Conservation (phyloP, 1,139 yeast species). For the Kurtzmaniella quercitrusa region DNA sequence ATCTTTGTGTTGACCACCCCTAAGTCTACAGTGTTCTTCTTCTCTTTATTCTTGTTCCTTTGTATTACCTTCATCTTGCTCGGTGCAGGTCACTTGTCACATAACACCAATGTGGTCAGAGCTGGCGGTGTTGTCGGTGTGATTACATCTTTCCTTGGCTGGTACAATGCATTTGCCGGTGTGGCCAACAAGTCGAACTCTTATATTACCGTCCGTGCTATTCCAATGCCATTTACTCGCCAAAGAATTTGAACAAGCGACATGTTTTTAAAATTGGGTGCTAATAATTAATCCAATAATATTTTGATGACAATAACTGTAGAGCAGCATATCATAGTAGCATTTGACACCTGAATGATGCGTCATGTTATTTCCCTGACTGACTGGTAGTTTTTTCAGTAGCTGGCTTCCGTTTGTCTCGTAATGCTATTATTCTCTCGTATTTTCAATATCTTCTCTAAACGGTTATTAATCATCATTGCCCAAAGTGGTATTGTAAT, state of each 20-base stretch:
- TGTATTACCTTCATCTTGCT: slow-evolving; percentile 37
- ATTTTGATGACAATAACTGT: no score
- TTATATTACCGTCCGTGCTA: slow-evolving; percentile 19
- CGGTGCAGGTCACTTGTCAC: slow-evolving; percentile 39
- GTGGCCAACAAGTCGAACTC: slow-evolving; percentile 26
- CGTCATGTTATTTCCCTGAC: no score
- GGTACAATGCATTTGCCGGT: slow-evolving; percentile 38
- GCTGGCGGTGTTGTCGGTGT: slow-evolving; percentile 46
- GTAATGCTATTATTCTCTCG: no score
- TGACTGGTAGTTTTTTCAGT: no score
- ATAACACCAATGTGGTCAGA: slow-evolving; percentile 23
- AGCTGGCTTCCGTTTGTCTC: no score
- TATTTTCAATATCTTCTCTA: no score
- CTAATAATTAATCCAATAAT: no score
- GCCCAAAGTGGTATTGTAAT: no score
- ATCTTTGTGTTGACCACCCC: slow-evolving; percentile 35
- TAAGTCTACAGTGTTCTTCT: slow-evolving; percentile 41
- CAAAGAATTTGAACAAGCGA: not conserved
- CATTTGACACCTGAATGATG: no score
- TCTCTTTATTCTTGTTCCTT: slow-evolving; percentile 31
- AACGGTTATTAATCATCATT: no score
- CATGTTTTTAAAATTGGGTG: no score
- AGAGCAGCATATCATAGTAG: no score
- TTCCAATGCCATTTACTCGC: slow-evolving; percentile 14
- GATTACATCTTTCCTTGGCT: slow-evolving; percentile 38